Evolutionary conservation across 1,284 basidiomycete species (phyloP).

Genomic region (Leccinum cinnamomeum): DNA sequence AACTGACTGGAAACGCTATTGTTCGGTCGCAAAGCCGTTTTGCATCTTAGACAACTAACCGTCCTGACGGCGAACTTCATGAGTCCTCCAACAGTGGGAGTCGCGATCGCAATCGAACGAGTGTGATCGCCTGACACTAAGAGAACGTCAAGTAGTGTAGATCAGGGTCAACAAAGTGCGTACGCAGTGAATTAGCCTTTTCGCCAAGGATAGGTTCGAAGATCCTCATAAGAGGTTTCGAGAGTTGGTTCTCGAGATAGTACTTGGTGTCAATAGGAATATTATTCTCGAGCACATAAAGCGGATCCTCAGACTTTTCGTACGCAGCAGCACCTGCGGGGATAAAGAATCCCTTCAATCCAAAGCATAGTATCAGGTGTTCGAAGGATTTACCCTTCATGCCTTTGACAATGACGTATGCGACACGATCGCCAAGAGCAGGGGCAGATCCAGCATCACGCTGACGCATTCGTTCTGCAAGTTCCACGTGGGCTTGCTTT

Average conservation of each 20-base stretch:
- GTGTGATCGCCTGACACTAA: constrained; percentile 93
- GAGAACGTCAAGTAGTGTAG: constrained; percentile 11
- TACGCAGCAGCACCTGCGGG: constrained; percentile 88
- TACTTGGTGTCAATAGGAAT: constrained; percentile 96
- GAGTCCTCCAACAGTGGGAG: constrained; percentile 88
- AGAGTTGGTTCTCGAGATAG: constrained; percentile 94
- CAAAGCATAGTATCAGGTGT: neutral
- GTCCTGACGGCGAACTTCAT: constrained; percentile 98
- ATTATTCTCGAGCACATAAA: constrained; percentile 95
- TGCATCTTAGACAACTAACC: constrained; percentile 90
- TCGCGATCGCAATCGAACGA: constrained; percentile 89
- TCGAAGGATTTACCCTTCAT: constrained; percentile 66
- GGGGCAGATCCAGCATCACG: constrained; percentile 95
- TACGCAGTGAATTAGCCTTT: constrained; percentile 80
- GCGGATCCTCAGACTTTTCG: constrained; percentile 95
- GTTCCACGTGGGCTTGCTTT: constrained; percentile 94
- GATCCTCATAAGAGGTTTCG: constrained; percentile 93
- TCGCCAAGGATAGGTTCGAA: constrained; percentile 97
- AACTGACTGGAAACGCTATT: constrained; percentile 68
- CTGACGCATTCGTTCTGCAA: constrained; percentile 92
- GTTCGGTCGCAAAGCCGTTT: constrained; percentile 75
- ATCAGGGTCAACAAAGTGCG: constrained; percentile 33
- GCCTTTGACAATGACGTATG: constrained; percentile 96
- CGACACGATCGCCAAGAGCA: constrained; percentile 91
- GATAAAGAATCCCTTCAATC: neutral